Evolutionary conservation across 306 rosid genomes (phyloP), one percentile per base, ranked within the genome.

Genomic region (Senna tora): DNA sequence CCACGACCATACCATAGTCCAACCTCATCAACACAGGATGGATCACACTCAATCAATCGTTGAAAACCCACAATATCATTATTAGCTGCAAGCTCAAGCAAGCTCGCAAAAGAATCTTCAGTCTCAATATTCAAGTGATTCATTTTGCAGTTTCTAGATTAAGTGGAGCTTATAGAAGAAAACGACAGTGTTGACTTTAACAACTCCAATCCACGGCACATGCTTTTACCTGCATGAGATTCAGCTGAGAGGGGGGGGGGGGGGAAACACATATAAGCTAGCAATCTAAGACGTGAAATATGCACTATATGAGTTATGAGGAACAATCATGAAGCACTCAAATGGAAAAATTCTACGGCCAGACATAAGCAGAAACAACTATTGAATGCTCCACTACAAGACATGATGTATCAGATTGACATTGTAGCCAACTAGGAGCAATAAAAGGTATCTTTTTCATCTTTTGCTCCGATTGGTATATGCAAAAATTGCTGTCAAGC

Each of bases 31-130:
- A 86, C 72, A 36, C 84, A 69, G 25, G 91, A 80, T 33, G 86
- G 91, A 65, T 86, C 91, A 0, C 70, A 82, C 69, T 89, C 87
- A 42, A 89, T 61, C 12, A 60, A 74, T 71, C 85, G 75, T 69
- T 75, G 79, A 71, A 89, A 89, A 72, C 85, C 88, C 79, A 80
- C 91, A 52, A 84, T 57, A 25, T 84, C 86, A 67, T 89, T 80
- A 75, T 84, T 89, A 0, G 94, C 91, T 2, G 94, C 87, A 62
- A 89, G 84, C 75, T 89, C 94, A 9, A 89, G 91, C 80, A 84
- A 84, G 38, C 87, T 78, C 36, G 86, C 83, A 68, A 84, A 82
- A 69, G 83, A 58, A 74, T 84, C 89, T 70, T 82, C 90, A 21
- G 91, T 84, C 70, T 86, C 82, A 75, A 82, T 80, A 64, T 85